Percentiles rank a stretch among this genome's conserved stretches.
phyloP scores from a whole-genome alignment of 2,329 filamentous ascomycete species.

The Drechslerella dactyloides region DNA sequence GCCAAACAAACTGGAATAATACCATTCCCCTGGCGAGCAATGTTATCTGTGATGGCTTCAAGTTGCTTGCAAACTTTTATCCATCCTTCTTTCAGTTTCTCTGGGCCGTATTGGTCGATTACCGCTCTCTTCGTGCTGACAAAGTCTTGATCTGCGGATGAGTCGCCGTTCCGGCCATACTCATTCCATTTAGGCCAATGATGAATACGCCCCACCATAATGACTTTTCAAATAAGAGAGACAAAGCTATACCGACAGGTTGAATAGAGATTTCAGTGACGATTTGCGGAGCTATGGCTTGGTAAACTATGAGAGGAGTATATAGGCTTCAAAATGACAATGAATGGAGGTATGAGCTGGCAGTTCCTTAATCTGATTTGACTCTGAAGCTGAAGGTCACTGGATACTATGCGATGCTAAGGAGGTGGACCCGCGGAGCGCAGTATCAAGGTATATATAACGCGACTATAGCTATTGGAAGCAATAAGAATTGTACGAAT shows the following conservation, averaged over 20 bases:
- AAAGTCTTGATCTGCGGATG: slow-evolving; percentile 54
- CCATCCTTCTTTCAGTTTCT: slow-evolving; percentile 58
- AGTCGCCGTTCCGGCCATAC: slow-evolving; percentile 49
- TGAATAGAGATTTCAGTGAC: background rate
- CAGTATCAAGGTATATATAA: background rate
- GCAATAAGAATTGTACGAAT: no score
- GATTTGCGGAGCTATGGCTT: background rate
- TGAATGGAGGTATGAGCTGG: background rate
- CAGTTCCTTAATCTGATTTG: background rate
- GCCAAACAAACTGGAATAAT: slow-evolving; percentile 57
- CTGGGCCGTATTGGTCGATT: slow-evolving; percentile 58
- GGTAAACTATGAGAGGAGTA: background rate
- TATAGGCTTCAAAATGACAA: no score
- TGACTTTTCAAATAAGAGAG: background rate
- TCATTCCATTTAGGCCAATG: slow-evolving; percentile 56
- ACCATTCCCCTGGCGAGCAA: slow-evolving; percentile 56
- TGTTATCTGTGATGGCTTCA: slow-evolving; percentile 57
- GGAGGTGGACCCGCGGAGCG: background rate
- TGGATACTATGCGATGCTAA: background rate
- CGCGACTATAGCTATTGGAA: background rate
- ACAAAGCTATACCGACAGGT: background rate
- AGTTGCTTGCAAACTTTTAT: slow-evolving; percentile 58
- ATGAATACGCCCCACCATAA: slow-evolving; percentile 51
- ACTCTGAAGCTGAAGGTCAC: background rate
- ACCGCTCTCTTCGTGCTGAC: slow-evolving; percentile 57